phyloP scores from a whole-genome alignment of 1,284 basidiomycete species.

The Ceratorhiza oryzae-sativae region DNA sequence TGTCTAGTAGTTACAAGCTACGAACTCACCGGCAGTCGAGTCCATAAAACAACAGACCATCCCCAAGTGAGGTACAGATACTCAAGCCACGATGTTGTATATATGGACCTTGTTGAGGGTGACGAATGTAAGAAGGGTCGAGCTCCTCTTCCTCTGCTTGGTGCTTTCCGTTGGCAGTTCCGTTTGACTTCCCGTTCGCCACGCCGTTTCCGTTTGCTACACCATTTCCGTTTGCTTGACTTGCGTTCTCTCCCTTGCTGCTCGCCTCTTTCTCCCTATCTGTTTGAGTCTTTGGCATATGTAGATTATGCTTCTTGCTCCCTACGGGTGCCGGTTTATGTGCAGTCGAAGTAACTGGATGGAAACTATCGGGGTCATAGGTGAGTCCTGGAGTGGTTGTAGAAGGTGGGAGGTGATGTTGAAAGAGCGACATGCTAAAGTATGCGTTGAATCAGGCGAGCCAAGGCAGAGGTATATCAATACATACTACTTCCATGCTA shows the following conservation, averaged over 20 bases:
- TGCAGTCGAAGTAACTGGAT: neutral
- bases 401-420: conserved; percentile 47
- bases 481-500: conserved; percentile 50
- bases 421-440: conserved; percentile 47
- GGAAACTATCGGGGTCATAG: conserved; percentile 25
- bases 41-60: conserved; percentile 47
- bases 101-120: conserved; percentile 44
- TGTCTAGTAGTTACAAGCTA: neutral
- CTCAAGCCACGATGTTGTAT: conserved; percentile 44
- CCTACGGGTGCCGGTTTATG: neutral
- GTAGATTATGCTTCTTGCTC: neutral
- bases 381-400: conserved; percentile 25
- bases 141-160: conserved; percentile 16
- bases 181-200: neutral
- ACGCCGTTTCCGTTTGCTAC: neutral
- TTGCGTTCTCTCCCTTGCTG: neutral
- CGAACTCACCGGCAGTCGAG: conserved; percentile 48
- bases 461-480: neutral
- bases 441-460: neutral
- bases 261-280: neutral
- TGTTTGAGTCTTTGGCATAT: neutral
- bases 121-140: conserved; percentile 45
- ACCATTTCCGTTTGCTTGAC: neutral
- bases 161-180: neutral
- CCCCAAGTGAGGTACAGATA: conserved; percentile 45